phyloP scores from a whole-genome alignment of 1,284 basidiomycete species.

The Stereum hirsutum region DNA sequence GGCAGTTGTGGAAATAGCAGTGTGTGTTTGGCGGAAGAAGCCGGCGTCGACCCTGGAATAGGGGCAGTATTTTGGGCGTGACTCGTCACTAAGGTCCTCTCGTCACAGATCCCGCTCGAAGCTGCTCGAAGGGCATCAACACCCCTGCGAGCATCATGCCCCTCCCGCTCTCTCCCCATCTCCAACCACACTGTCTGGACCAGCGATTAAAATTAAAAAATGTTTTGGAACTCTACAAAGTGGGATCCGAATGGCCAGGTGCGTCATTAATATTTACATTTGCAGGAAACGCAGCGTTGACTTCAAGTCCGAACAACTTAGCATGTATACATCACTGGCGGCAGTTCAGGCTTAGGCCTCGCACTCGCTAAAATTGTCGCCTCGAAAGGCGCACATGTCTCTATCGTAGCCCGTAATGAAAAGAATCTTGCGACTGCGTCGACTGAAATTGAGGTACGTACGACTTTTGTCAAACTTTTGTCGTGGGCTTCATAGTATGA shows the following conservation, averaged over 20 bases:
- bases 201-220: not conserved
- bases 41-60: too few species aligned
- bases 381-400: constrained; percentile 70
- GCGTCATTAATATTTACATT: not conserved
- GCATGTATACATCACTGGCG: constrained; percentile 78
- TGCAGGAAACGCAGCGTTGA: not conserved
- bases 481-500: too few species aligned
- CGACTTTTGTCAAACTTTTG: constrained; percentile 5
- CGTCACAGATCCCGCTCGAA: too few species aligned
- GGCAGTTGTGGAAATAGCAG: too few species aligned
- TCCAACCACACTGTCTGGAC: too few species aligned
- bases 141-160: too few species aligned
- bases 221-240: constrained; percentile 3
- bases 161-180: too few species aligned
- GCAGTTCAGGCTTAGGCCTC: constrained; percentile 73
- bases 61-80: too few species aligned
- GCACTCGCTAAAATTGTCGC: constrained; percentile 63
- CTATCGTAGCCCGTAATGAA: constrained; percentile 71
- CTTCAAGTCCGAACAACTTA: constrained; percentile 17
- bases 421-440: constrained; percentile 52
- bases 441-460: constrained; percentile 48
- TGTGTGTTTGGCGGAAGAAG: too few species aligned
- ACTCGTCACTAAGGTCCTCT: too few species aligned
- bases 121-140: too few species aligned
- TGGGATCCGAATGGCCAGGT: constrained; percentile 16